Percentiles rank a stretch among this genome's conserved stretches.
Conservation (phyloP, 2,329 filamentous ascomycete species). For the Piedraia hortae region DNA sequence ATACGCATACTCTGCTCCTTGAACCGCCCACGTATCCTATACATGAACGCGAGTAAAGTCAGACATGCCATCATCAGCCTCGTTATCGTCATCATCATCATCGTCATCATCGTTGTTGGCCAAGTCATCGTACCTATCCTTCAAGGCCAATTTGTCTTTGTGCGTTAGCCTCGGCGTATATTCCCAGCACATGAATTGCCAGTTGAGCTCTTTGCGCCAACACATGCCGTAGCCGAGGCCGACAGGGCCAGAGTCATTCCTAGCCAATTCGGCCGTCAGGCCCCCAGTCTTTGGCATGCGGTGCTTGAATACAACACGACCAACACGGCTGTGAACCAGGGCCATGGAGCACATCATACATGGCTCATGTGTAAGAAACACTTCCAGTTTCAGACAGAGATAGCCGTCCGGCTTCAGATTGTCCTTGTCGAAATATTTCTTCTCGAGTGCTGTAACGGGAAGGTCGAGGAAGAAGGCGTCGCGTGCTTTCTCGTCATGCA, state of each 20-base stretch:
- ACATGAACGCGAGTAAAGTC: conserved; percentile 13
- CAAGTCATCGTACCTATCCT: background rate
- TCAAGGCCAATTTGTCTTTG: conserved; percentile 3
- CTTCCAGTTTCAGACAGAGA: conserved; percentile 73
- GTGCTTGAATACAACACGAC: conserved; percentile 52
- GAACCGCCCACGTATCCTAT: conserved; percentile 11
- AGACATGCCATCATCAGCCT: conserved; percentile 10
- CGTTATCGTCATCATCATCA: conserved; percentile 2
- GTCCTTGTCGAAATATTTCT: conserved; percentile 31
- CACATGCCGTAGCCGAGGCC: conserved; percentile 30
- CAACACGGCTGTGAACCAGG: conserved; percentile 77
- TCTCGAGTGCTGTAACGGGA: conserved; percentile 41
- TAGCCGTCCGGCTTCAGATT: conserved; percentile 54
- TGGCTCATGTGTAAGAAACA: conserved; percentile 87
- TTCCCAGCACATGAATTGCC: conserved; percentile 62
- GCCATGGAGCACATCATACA: conserved; percentile 96
- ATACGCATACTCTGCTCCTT: conserved; percentile 9
- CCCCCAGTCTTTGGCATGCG: conserved; percentile 62
- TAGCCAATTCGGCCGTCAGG: conserved; percentile 39
- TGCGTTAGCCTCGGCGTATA: conserved; percentile 12
- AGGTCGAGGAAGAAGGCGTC: conserved; percentile 37
- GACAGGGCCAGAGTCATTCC: conserved; percentile 11
- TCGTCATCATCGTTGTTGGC: background rate
- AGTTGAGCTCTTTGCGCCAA: conserved; percentile 51
- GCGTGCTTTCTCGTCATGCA: conserved; percentile 10